Evolutionary conservation across 2,329 filamentous ascomycete genomes (phyloP), one percentile per base, ranked within the genome.

Genomic region (Colletotrichum graminicola): DNA sequence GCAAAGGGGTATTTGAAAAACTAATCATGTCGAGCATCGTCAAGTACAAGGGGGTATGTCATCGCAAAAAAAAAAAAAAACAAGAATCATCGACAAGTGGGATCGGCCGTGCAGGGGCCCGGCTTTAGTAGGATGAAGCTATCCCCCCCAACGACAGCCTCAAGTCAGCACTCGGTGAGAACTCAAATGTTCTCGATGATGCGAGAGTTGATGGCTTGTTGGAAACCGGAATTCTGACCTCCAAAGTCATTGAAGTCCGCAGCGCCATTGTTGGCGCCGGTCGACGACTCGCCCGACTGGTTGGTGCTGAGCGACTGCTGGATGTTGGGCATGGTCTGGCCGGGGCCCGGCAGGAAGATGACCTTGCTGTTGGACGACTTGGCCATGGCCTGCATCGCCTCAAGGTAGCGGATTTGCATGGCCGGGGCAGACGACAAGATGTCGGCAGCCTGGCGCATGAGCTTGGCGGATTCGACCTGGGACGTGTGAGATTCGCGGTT

Each of bases 341-440:
- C 82, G 57, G 81, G 79, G 12, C 85, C 90, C 12, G 92, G 93
- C 77, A 96, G 78, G 86, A 95, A 96, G 78, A 96, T 95, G 78
- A 96, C 92, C 84, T 97, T 97, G 84, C 88, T 91, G 83, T 95
- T 97, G 59, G 94, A 94, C 0, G 90, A 90, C 89, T 98, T 98
- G 77, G 96, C 96, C 95, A 99, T 99, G 52, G 94, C 90, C 82
- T 98, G 96, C 95, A 98, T 98, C 5, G 96, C 95, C 84, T 99
- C 96, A 75, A 99, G 92, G 82, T 98, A 98, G 75, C 95, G 88
- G 84, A 97, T 97, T 84, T 98, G 95, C 96, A 99, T 99, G 76
- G 96, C 96, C 3, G 96, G 96, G 0, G 95, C 95, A 21, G 91
- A 94, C 74, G 90, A 93, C 61, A 99, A 83, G 76, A 98, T 98